Evolutionary conservation across 208 protist genomes (phyloP), one percentile per base, ranked within the genome.

Genomic region (Leishmania tarentolae): DNA sequence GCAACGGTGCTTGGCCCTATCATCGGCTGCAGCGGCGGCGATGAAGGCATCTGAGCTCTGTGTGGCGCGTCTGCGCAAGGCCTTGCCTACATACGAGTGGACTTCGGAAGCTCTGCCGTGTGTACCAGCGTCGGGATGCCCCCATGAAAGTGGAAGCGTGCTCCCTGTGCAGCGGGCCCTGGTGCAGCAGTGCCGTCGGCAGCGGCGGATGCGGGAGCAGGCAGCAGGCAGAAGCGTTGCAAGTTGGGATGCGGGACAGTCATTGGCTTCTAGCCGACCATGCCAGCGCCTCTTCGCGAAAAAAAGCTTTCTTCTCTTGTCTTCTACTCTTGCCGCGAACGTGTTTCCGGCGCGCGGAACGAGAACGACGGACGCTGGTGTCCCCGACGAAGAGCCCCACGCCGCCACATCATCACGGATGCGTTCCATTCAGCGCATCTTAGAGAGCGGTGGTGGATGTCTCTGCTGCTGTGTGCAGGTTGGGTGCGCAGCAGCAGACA

Each of bases 71-170:
- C 65, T 86, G 40, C 76, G 72, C 28, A 78, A 75, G 53, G 76
- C 80, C 71, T 74, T 80, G 52, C 28, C 52, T 7, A 74, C 28
- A 1, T 86, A 82, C 66, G 82, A 86, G 46, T 86, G 82, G 82
- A 82, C 77, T 0, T 28, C 13, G 28, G 76, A 52, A 0, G 59
- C 13, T n/a, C 35, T 74, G 40, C n/a, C 71, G 15, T 19, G 70
- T 53, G 75, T 40, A 50, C 69, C 28, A 44, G 44, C 40, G 44
- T 73, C 44, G 42, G 69, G 44, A 44, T n/a, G n/a, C 21, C 44
- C 44, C 8, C 57, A 24, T 9, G 44, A 53, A 46, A 44, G 42
- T 11, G 47, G 28, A 11, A 47, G 31, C 9, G 44, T 74, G 37
- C 11, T 50, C 21, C 65, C 65, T 13, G 35, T 80, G 68, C 77